phyloP scores from a whole-genome alignment of 129 eudicot species.

The Helianthus annuus region DNA sequence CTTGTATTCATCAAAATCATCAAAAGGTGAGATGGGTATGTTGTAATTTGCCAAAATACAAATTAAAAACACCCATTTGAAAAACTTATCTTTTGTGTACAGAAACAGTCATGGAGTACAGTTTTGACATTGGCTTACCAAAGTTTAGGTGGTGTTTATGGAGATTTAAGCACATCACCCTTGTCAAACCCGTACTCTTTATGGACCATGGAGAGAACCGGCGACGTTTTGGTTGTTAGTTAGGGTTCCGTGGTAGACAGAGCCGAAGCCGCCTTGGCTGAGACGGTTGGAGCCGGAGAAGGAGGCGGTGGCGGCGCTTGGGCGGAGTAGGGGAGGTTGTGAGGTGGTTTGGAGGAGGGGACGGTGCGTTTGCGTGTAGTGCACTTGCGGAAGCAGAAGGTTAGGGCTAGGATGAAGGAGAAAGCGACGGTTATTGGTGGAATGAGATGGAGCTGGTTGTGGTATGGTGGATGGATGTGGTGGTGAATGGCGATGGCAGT shows the following conservation, averaged over 20 bases:
- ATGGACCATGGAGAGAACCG: conserved; percentile 90
- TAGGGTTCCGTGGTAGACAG: conserved; percentile 75
- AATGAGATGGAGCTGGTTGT: conserved; percentile 8
- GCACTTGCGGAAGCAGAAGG: conserved; percentile 69
- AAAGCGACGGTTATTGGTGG: conserved; percentile 54
- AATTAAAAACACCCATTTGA: too few relatives aligned
- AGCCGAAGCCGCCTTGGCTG: conserved; percentile 93
- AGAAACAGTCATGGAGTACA: too few relatives aligned
- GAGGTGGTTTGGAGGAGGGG: conserved; percentile 62
- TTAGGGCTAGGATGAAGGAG: conserved; percentile 57
- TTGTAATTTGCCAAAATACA: too few relatives aligned
- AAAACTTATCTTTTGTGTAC: too few relatives aligned
- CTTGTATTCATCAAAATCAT: too few relatives aligned
- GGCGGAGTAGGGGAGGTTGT: conserved; percentile 66
- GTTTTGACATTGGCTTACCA: too few relatives aligned
- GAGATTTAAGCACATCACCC: too few relatives aligned
- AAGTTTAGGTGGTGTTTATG: too few relatives aligned
- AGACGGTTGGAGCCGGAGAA: conserved; percentile 72
- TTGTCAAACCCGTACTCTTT: too few relatives aligned
- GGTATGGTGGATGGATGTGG: conserved; percentile 3
- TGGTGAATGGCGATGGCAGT: conserved; percentile 29
- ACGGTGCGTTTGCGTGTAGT: conserved; percentile 61
- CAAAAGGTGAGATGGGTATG: too few relatives aligned
- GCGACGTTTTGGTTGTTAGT: conserved; percentile 38
- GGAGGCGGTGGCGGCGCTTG: conserved; percentile 76